Percentiles rank a stretch among this genome's conserved stretches.
These are phyloP conservation scores for Capsicum baccatum DNA, from an alignment of 257 asterid species.

Conservation along the genomic window DNA sequence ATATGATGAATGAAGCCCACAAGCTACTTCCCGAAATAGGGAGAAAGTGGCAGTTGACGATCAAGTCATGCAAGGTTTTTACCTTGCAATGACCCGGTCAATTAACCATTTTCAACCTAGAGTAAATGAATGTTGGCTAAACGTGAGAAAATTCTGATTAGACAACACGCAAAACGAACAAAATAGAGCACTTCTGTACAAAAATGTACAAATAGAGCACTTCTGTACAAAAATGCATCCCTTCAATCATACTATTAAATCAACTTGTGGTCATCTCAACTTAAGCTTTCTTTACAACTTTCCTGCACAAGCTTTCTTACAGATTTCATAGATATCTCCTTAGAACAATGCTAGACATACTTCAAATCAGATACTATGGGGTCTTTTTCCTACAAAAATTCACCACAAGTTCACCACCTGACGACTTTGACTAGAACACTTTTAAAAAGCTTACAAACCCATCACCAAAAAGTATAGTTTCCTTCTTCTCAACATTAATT, in stretches of 20 bases:
- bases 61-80: not conserved
- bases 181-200: not conserved
- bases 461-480: not conserved
- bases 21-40: not conserved
- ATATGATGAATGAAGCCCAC: constrained; percentile 3
- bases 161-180: constrained; percentile 6
- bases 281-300: not conserved
- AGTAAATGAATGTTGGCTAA: not conserved
- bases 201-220: not conserved
- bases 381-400: not conserved
- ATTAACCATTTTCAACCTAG: not conserved
- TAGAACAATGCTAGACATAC: not conserved
- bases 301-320: not conserved
- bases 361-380: not conserved
- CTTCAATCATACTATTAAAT: not conserved
- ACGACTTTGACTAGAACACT: not conserved
- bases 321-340: not conserved
- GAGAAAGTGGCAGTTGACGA: not conserved
- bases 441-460: not conserved
- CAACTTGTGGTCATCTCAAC: not conserved
- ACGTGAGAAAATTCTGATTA: not conserved
- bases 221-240: not conserved
- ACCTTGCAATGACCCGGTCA: not conserved
- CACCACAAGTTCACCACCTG: not conserved
- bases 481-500: not conserved